Conservation (phyloP, 805 yeast species). For the Saturnispora besseyi region DNA sequence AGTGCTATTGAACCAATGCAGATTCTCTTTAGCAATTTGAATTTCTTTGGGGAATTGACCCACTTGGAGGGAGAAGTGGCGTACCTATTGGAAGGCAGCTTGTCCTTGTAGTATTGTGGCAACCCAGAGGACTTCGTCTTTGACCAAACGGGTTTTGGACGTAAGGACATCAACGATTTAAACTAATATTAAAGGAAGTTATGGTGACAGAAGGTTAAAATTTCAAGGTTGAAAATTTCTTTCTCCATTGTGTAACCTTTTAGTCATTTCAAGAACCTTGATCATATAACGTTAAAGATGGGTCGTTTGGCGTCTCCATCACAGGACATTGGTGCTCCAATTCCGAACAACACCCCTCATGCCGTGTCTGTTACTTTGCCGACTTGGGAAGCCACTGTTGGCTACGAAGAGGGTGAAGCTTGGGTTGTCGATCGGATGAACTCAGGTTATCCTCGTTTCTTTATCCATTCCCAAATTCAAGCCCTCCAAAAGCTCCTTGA, state of each 20-base stretch:
- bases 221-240: background rate
- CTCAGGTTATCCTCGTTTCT: constrained; percentile 86
- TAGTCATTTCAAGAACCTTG: background rate
- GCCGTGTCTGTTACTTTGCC: constrained; percentile 94
- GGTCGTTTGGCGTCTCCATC: constrained; percentile 16
- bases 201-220: background rate
- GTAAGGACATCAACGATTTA: constrained; percentile 8
- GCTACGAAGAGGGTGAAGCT: constrained; percentile 82
- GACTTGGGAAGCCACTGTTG: constrained; percentile 89
- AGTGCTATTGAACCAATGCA: constrained; percentile 33
- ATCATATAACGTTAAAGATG: background rate
- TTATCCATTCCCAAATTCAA: constrained; percentile 56
- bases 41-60: constrained; percentile 15
- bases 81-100: constrained; percentile 19
- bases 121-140: constrained; percentile 18
- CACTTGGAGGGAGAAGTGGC: constrained; percentile 1
- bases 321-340: constrained; percentile 65
- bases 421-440: constrained; percentile 71
- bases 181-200: background rate
- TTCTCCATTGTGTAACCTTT: background rate
- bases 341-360: constrained; percentile 84
- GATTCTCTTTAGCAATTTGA: constrained; percentile 36
- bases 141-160: constrained; percentile 12
- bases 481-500: constrained; percentile 46
- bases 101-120: constrained; percentile 45